These are phyloP conservation scores for Amaranthus palmeri DNA, from an alignment of 148 eudicot genomes.

Conservation along the genomic window DNA sequence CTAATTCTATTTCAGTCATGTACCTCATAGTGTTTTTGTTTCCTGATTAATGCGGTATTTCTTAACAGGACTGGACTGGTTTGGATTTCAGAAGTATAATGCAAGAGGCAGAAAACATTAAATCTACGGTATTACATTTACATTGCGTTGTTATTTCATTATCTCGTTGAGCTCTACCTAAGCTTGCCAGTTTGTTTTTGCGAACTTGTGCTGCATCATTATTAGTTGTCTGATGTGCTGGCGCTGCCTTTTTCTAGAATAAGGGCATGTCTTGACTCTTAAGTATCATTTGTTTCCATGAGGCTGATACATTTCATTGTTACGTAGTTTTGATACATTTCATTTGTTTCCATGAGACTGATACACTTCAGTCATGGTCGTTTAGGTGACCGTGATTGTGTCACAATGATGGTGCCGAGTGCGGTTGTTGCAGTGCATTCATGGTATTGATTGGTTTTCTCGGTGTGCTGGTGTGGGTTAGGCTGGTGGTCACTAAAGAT, in stretches of 20 bases:
- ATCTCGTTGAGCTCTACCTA: conserved; percentile 3
- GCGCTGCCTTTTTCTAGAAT: background rate
- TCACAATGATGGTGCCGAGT: no score
- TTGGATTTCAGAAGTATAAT: conserved; percentile 78
- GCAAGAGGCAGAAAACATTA: conserved; percentile 93
- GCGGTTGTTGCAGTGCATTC: no score
- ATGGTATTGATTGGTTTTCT: no score
- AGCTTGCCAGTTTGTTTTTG: background rate
- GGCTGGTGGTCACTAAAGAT: no score
- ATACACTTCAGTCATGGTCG: background rate
- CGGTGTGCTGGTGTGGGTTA: no score
- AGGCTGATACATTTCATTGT: background rate
- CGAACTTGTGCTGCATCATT: background rate
- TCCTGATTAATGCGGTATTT: background rate
- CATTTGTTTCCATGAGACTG: background rate
- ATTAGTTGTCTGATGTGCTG: background rate
- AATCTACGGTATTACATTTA: conserved; percentile 66
- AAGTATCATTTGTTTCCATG: background rate
- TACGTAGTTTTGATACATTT: no score
- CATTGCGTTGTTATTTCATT: background rate
- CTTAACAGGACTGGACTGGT: conserved; percentile 92
- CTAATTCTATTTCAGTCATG: background rate
- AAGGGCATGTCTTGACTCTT: background rate
- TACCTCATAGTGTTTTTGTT: background rate
- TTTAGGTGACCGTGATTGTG: no score